Evolutionary conservation across 1,284 basidiomycete genomes (phyloP).

Genomic region (Phenoliferia sp.): DNA sequence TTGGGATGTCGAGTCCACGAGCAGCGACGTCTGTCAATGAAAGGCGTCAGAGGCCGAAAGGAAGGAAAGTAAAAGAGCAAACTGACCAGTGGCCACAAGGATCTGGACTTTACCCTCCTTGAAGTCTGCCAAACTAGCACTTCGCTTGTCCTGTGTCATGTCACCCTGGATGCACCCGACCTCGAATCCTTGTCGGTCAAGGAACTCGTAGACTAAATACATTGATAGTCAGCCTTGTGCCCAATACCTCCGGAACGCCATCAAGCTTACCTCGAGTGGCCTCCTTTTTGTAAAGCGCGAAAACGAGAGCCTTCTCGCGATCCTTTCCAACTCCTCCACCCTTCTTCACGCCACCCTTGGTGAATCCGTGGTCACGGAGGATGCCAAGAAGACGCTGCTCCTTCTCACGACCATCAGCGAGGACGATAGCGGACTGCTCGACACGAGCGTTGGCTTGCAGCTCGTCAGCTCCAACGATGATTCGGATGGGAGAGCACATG

Average conservation of each 20-base stretch:
- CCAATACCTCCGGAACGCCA: neutral
- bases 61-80: neutral
- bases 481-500: slow-evolving; percentile 71
- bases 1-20: slow-evolving; percentile 92
- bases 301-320: slow-evolving; percentile 71
- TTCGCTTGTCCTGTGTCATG: slow-evolving; percentile 78
- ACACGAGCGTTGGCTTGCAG: slow-evolving; percentile 90
- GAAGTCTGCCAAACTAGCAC: slow-evolving; percentile 83
- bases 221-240: neutral
- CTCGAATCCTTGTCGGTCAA: slow-evolving; percentile 71
- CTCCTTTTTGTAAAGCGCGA: slow-evolving; percentile 98
- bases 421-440: slow-evolving; percentile 72
- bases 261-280: slow-evolving; percentile 59
- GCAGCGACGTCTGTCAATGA: slow-evolving; percentile 75
- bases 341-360: slow-evolving; percentile 37
- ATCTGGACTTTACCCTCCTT: slow-evolving; percentile 77
- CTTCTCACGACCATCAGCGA: slow-evolving; percentile 80
- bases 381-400: slow-evolving; percentile 54
- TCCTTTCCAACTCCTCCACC: slow-evolving; percentile 46
- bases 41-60: neutral
- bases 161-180: slow-evolving; percentile 87
- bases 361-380: slow-evolving; percentile 35
- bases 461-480: slow-evolving; percentile 94
- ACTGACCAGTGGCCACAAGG: slow-evolving; percentile 71
- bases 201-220: slow-evolving; percentile 62